Base-by-base conservation (phyloP, 805 yeast species). In the Wickerhamomyces rabaulensis region DNA sequence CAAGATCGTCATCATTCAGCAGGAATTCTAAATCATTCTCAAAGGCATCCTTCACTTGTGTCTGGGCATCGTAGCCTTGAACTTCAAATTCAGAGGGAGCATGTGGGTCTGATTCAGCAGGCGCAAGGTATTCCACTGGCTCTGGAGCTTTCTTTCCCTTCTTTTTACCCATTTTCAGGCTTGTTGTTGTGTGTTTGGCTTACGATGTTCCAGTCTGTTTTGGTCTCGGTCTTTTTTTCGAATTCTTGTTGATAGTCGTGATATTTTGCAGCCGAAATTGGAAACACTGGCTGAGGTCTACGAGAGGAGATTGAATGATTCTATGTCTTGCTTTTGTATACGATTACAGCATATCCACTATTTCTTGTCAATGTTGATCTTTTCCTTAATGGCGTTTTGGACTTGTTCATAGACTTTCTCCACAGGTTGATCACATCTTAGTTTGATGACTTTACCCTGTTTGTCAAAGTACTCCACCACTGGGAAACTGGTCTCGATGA, bases 401-500 rank as follows among this genome's bases (percentile, higher is more conserved):
- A 92, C 96, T 48, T 82, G 71, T 9, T 54, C 61, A 58, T 86
- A 88, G 25, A 91, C 98, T 40, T 71, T 73, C 39, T 90, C 95
- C 27, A 87, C 92, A 2, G 92, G 72, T 57, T 82, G 80, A 61
- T 90, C 83, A 65, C 98, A 92, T 48, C 74, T 72, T 36, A 92
- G 80, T 60, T 78, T 82, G 41, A 89, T 84, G 17, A 92, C 97
- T 61, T 80, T 84, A 46, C 73, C 79, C 55, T 81, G 84, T 55
- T 79, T 74, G 39, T 80, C 89, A 56, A 76, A 92, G 64, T 87
- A 80, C 45, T 91, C 86, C 40, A 94, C 88, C 15, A 94, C 98
- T 4, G 99, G 99, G 87, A 84, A 84, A 54, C 92, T 82, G 4
- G 97, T 90, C 40, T 89, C 95, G 38, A 82, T 65, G 59, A 92